Evolutionary conservation across 129 eudicot species (phyloP).

Genomic region (Arctium minus): DNA sequence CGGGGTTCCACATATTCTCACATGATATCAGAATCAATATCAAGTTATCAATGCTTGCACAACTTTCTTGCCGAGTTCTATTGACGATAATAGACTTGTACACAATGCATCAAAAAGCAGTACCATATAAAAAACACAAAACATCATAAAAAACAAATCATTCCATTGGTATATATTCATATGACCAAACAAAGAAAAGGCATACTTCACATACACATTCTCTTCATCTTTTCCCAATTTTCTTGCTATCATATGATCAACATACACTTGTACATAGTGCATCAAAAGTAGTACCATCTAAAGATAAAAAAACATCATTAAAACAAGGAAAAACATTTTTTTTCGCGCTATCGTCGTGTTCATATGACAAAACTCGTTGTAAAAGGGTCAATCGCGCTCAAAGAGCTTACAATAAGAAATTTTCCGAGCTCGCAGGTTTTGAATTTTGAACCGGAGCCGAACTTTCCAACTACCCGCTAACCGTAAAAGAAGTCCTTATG

Average conservation of each 20-base stretch:
- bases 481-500: not conserved
- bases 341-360: not conserved
- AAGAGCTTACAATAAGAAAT: slow-evolving; percentile 17
- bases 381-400: slow-evolving; percentile 21
- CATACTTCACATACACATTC: not conserved
- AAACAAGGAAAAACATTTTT: not conserved
- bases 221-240: not conserved
- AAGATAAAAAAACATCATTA: not conserved
- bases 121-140: not conserved
- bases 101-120: not conserved
- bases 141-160: not conserved
- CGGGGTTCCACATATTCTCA: not conserved
- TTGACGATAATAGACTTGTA: not conserved
- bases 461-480: slow-evolving; percentile 20
- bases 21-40: not conserved
- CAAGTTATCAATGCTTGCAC: too few relatives aligned
- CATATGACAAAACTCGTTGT: slow-evolving; percentile 18
- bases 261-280: slow-evolving; percentile 3
- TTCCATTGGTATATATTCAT: too few relatives aligned
- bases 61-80: too few relatives aligned
- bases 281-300: not conserved
- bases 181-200: not conserved
- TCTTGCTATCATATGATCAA: slow-evolving; percentile 6
- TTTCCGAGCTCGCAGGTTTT: slow-evolving; percentile 32
- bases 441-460: slow-evolving; percentile 27